Conservation (phyloP, 352 stramenopile genomes). For the Bremia lactucae region DNA sequence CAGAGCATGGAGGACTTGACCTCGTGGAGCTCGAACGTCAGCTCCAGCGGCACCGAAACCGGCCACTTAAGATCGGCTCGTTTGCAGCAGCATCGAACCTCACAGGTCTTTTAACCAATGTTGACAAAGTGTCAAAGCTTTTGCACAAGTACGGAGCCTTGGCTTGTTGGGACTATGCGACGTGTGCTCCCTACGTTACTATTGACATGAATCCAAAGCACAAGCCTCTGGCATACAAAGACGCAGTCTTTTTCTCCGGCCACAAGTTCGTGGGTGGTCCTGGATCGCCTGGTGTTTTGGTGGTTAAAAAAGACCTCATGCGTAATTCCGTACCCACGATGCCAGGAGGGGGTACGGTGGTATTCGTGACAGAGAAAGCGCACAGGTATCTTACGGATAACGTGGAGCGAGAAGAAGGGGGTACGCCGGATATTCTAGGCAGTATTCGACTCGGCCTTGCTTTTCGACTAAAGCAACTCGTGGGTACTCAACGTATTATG, state of each 20-base stretch:
- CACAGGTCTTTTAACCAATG: conserved; percentile 88
- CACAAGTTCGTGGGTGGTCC: conserved; percentile 98
- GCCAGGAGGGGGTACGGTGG: conserved; percentile 35
- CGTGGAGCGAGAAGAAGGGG: conserved; percentile 88
- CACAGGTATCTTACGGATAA: conserved; percentile 70
- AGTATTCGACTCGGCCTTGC: conserved; percentile 88
- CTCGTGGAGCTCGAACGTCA: conserved; percentile 35
- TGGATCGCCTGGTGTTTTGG: conserved; percentile 91
- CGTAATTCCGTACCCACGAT: conserved; percentile 43
- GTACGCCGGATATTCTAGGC: conserved; percentile 91
- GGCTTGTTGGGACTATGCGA: conserved; percentile 93
- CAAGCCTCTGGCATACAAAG: conserved; percentile 49
- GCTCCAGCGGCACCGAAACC: conserved; percentile 38
- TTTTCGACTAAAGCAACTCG: conserved; percentile 82
- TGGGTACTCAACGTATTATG: conserved; percentile 45
- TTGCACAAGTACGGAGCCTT: conserved; percentile 89
- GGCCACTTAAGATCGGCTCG: conserved; percentile 70
- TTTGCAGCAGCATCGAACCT: conserved; percentile 94
- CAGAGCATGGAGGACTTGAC: conserved; percentile 42
- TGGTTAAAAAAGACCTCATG: conserved; percentile 89
- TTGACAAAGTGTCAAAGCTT: conserved; percentile 79
- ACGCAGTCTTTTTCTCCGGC: conserved; percentile 92
- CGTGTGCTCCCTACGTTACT: conserved; percentile 85
- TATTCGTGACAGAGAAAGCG: conserved; percentile 46
- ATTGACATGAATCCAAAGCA: conserved; percentile 94